These are phyloP conservation scores for Lactarius trivialis DNA, from an alignment of 768 basidiomycete species.

Conservation along the genomic window DNA sequence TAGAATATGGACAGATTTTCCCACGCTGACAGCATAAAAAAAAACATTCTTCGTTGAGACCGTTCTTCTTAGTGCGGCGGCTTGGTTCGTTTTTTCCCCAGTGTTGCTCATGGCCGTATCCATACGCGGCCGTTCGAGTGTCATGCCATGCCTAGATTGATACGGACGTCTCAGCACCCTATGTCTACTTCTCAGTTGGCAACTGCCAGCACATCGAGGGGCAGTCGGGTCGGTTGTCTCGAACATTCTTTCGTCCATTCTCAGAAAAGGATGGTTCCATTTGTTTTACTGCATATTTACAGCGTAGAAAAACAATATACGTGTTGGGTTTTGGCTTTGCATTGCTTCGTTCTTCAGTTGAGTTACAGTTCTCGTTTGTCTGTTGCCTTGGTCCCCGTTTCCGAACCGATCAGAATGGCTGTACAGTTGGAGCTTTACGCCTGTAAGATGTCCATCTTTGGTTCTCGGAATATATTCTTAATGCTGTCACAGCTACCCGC, in stretches of 20 bases:
- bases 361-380: neutral
- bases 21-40: conserved; percentile 1
- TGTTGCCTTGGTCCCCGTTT: neutral
- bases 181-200: conserved; percentile 37
- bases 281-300: neutral
- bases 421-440: too few relatives aligned
- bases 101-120: conserved; percentile 78
- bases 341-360: too few relatives aligned
- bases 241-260: conserved; percentile 27
- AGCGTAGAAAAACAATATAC: neutral
- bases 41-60: neutral
- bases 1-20: conserved; percentile 1
- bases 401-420: neutral
- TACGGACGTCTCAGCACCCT: conserved; percentile 75
- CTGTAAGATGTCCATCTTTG: too few relatives aligned
- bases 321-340: neutral
- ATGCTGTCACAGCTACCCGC: too few relatives aligned
- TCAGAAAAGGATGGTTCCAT: neutral
- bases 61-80: conserved; percentile 62
- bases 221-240: conserved; percentile 76
- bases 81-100: conserved; percentile 72
- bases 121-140: conserved; percentile 79
- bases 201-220: conserved; percentile 30
- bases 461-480: too few relatives aligned
- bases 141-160: conserved; percentile 77